These are phyloP conservation scores for Geotrichum reessii DNA, from an alignment of 1,139 yeast genomes.

Conservation along the genomic window DNA sequence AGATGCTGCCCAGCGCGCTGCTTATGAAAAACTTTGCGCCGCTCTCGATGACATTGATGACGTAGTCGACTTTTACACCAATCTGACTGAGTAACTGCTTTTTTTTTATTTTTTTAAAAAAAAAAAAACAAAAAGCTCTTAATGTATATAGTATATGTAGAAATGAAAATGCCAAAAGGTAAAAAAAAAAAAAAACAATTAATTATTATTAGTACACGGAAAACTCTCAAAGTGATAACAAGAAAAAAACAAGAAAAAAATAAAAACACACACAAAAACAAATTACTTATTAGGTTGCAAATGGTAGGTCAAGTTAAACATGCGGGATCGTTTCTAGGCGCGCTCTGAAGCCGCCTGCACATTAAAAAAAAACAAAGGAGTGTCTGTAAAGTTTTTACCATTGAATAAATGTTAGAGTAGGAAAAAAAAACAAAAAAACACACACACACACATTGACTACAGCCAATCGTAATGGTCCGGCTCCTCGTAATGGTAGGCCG, in stretches of 20 bases:
- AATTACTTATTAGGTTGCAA: no score
- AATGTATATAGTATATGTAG: not conserved
- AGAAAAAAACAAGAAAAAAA: not conserved
- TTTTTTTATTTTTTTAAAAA: no score
- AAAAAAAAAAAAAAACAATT: not conserved
- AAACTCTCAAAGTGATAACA: not conserved
- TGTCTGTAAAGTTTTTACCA: not conserved
- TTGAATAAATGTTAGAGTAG: not conserved
- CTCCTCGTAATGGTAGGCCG: not conserved
- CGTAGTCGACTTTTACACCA: conserved; percentile 70
- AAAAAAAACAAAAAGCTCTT: no score
- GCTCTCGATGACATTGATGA: conserved; percentile 72
- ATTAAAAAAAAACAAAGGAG: not conserved
- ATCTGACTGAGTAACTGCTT: conserved; percentile 23
- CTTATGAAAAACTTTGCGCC: conserved; percentile 53
- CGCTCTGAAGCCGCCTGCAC: no score
- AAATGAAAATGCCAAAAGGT: not conserved
- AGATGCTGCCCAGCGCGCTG: conserved; percentile 47
- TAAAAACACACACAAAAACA: not conserved
- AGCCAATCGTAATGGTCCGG: not conserved
- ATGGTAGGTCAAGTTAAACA: no score
- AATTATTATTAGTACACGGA: no score
- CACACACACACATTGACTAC: not conserved
- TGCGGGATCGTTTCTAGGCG: no score
- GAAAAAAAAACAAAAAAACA: not conserved